Evolutionary conservation across 192 early-diverging fungal genomes (phyloP).

Genomic region (Umbelopsis isabellina): DNA sequence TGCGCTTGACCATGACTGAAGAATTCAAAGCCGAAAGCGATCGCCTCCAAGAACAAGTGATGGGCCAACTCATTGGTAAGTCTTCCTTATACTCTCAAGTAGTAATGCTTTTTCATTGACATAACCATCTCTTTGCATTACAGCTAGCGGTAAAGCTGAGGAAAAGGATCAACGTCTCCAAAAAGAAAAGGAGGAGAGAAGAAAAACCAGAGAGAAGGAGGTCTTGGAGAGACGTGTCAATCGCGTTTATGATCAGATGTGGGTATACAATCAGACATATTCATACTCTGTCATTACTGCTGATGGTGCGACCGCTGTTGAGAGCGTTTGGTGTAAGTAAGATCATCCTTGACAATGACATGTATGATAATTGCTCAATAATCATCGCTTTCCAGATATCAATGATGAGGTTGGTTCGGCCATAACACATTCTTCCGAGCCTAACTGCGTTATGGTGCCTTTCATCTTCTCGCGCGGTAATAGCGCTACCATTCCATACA

Average conservation of each 20-base stretch:
- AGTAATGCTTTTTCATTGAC: neutral
- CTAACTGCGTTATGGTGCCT: slow-evolving; percentile 64
- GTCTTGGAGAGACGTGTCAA: slow-evolving; percentile 35
- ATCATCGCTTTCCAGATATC: slow-evolving; percentile 7
- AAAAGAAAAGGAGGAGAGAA: slow-evolving; percentile 27
- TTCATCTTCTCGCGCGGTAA: slow-evolving; percentile 61
- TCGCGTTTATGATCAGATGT: slow-evolving; percentile 44
- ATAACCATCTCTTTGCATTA: neutral
- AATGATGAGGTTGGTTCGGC: slow-evolving; percentile 58
- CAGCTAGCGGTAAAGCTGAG: slow-evolving; percentile 34
- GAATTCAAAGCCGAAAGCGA: slow-evolving; percentile 46
- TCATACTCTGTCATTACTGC: slow-evolving; percentile 51
- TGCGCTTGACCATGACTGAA: slow-evolving; percentile 45
- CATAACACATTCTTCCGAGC: slow-evolving; percentile 59
- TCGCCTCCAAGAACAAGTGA: slow-evolving; percentile 46
- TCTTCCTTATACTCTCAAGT: neutral
- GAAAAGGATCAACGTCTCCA: slow-evolving; percentile 39
- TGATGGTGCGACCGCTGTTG: slow-evolving; percentile 47
- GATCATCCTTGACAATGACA: neutral
- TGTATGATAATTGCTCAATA: neutral
- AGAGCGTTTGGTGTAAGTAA: slow-evolving; percentile 55
- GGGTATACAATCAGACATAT: slow-evolving; percentile 56
- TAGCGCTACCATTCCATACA: slow-evolving; percentile 60
- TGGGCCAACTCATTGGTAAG: slow-evolving; percentile 28
- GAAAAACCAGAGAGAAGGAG: slow-evolving; percentile 36